These are phyloP conservation scores for Globisporangium radiosum DNA, from an alignment of 352 stramenopile species.

Conservation along the genomic window DNA sequence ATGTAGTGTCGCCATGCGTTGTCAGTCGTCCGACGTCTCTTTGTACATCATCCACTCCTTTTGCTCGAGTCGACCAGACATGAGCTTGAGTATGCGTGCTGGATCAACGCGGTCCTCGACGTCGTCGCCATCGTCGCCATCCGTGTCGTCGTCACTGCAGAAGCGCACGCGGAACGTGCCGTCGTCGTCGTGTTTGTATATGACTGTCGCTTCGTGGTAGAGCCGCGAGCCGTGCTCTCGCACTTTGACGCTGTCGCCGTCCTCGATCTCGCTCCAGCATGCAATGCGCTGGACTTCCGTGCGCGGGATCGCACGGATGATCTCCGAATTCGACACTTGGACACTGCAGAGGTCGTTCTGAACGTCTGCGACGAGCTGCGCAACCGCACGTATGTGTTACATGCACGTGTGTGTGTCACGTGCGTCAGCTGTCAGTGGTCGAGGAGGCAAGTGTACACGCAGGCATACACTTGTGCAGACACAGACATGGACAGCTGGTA, in stretches of 20 bases:
- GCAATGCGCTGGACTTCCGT: conserved; percentile 49
- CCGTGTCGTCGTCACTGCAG: conserved; percentile 15
- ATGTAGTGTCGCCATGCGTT: background rate
- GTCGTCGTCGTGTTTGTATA: conserved; percentile 30
- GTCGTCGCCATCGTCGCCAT: conserved; percentile 49
- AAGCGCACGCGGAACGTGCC: conserved; percentile 67
- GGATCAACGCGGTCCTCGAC: conserved; percentile 38
- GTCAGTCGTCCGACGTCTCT: conserved; percentile 24
- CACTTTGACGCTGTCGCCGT: conserved; percentile 56
- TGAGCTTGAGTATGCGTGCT: conserved; percentile 54
- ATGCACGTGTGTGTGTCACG: too few species aligned
- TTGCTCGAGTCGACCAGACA: conserved; percentile 53
- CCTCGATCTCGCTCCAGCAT: conserved; percentile 59
- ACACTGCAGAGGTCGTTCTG: conserved; percentile 37
- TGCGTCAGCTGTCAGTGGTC: too few species aligned
- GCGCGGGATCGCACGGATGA: conserved; percentile 30
- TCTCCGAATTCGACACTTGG: conserved; percentile 45
- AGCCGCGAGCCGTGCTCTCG: conserved; percentile 48
- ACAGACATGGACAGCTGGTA: background rate
- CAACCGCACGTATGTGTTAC: too few species aligned
- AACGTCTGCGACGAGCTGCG: conserved; percentile 43
- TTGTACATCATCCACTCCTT: conserved; percentile 78
- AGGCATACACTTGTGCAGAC: background rate
- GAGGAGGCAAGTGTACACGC: too few species aligned
- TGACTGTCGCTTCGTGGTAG: conserved; percentile 58